Evolutionary conservation across 2,329 filamentous ascomycete species (phyloP).

Genomic region (Beauveria sp.): DNA sequence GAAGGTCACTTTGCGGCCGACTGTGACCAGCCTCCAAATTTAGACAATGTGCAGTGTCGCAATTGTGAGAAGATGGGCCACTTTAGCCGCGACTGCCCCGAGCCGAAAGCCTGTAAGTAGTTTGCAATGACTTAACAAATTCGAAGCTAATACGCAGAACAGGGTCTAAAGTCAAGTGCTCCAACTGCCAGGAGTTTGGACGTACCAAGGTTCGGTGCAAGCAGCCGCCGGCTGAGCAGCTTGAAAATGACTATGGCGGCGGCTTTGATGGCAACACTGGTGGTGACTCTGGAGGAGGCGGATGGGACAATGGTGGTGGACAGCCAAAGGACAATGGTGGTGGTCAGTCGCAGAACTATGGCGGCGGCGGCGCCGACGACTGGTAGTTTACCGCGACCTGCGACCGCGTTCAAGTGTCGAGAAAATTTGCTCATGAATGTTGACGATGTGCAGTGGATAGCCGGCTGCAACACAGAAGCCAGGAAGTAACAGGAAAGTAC

Average conservation of each 20-base stretch:
- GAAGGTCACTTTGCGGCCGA: constrained; percentile 51
- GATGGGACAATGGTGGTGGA: neutral
- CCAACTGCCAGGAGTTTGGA: constrained; percentile 30
- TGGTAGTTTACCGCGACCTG: neutral
- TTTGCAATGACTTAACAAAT: neutral
- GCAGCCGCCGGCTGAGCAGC: constrained; percentile 18
- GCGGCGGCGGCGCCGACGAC: neutral
- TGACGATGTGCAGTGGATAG: too few species aligned
- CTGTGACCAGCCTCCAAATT: constrained; percentile 39
- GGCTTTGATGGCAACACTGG: constrained; percentile 3
- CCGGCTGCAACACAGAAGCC: too few species aligned
- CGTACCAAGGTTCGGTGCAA: constrained; percentile 34
- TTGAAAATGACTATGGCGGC: neutral
- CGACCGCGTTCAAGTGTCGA: neutral
- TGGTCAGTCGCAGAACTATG: too few species aligned
- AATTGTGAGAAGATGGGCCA: constrained; percentile 55
- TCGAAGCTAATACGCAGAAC: constrained; percentile 15
- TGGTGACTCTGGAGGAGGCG: neutral
- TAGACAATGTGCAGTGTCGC: constrained; percentile 47
- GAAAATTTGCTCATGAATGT: too few species aligned
- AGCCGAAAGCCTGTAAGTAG: constrained; percentile 38
- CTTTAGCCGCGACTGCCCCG: constrained; percentile 53
- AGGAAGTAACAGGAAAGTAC: too few species aligned
- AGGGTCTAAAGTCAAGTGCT: constrained; percentile 34
- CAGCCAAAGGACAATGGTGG: neutral